phyloP scores from a whole-genome alignment of 2,329 filamentous ascomycete species.

The Aspergillus fijiensis region DNA sequence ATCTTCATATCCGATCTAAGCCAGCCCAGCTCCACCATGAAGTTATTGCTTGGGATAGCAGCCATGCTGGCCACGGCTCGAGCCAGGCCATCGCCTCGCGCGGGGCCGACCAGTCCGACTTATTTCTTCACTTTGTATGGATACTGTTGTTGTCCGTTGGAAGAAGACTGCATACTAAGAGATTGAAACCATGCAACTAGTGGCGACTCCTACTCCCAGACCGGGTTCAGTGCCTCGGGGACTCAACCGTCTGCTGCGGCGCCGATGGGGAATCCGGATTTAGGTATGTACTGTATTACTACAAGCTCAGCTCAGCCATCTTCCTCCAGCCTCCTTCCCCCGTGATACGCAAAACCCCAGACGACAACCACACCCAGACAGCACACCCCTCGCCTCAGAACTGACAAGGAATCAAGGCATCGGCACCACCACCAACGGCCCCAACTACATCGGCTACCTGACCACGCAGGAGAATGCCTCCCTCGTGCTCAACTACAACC shows the following conservation, averaged over 20 bases:
- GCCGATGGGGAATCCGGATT: constrained; percentile 60
- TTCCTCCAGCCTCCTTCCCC: too few relatives aligned
- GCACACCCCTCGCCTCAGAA: too few relatives aligned
- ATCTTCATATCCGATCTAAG: neutral
- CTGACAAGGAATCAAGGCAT: constrained; percentile 39
- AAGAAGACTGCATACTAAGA: too few relatives aligned
- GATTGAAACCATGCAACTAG: constrained; percentile 27
- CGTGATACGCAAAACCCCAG: neutral
- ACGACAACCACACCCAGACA: neutral
- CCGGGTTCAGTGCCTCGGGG: constrained; percentile 56
- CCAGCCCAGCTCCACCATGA: neutral
- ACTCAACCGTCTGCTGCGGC: constrained; percentile 54
- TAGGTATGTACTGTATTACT: constrained; percentile 20
- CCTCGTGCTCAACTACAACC: constrained; percentile 52
- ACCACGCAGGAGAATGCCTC: constrained; percentile 51
- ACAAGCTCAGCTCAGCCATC: too few relatives aligned
- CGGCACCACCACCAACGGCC: constrained; percentile 51
- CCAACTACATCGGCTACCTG: constrained; percentile 55
- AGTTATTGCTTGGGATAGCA: neutral
- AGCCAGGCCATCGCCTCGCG: constrained; percentile 19
- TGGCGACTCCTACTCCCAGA: constrained; percentile 61
- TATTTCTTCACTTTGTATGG: constrained; percentile 47
- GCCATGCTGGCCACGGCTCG: constrained; percentile 13
- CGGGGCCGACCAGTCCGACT: constrained; percentile 12
- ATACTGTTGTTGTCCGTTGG: too few relatives aligned